Evolutionary conservation across 2,329 filamentous ascomycete genomes (phyloP).

Genomic region (Paecilomyces sp.): DNA sequence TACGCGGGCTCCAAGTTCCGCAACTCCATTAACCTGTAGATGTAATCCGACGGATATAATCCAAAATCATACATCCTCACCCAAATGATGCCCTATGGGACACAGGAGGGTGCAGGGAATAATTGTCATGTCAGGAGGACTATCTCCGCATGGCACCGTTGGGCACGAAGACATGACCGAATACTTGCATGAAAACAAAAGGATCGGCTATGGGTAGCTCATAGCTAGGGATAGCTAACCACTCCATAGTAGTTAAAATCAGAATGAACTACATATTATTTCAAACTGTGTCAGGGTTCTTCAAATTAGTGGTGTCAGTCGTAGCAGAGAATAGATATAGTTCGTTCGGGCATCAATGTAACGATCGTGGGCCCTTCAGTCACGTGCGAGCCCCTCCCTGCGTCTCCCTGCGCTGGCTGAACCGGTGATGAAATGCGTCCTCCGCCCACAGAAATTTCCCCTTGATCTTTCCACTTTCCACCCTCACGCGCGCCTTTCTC

Average conservation of each 20-base stretch:
- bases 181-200: not conserved
- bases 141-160: not conserved
- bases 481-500: not conserved
- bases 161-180: not conserved
- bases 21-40: constrained; percentile 79
- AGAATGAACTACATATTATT: not conserved
- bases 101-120: not conserved
- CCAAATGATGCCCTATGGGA: not conserved
- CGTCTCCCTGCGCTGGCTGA: not conserved
- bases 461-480: constrained; percentile 5
- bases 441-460: constrained; percentile 22
- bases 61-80: not conserved
- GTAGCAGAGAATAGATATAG: not conserved
- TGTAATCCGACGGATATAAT: constrained; percentile 7
- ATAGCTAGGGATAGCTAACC: not conserved
- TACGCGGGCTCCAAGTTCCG: constrained; percentile 93
- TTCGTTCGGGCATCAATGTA: not conserved
- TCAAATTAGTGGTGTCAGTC: not conserved
- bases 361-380: not conserved
- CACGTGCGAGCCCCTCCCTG: not conserved
- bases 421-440: not conserved
- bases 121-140: not conserved
- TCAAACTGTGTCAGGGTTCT: not conserved
- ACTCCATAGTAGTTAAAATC: not conserved
- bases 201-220: not conserved